Evolutionary conservation across 768 basidiomycete genomes (phyloP), one percentile per base, ranked within the genome.

Genomic region (Tricholomella constricta): DNA sequence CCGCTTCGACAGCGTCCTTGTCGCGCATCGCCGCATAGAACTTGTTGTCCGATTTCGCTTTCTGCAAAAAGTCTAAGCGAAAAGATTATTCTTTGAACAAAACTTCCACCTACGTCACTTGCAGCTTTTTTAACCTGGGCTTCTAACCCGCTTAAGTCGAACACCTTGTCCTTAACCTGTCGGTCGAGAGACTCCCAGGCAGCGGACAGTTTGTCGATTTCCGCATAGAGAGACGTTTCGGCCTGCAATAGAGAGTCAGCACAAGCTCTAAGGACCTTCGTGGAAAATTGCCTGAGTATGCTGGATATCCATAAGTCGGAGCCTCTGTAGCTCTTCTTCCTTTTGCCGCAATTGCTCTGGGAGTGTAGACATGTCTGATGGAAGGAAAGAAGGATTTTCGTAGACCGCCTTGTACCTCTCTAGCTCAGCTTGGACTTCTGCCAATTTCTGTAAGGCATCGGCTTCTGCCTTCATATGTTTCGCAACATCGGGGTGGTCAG

Each of bases 11-110:
- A 15, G 90, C 85, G 54, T 97, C 94, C 70, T 89, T 94, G 52
- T 88, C 86, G 26, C 94, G 85, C 86, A 96, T 91, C 2, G 87
- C 86, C 15, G 90, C 82, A 64, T 86, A 98, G 65, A 84, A 98
- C 68, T 95, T 98, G 75, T 94, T 96, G 54, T 98, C 95, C 14
- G 90, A 85, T 72, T 96, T 98, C 8, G 93, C 91, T 87, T 91
- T 92, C 93, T 98, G 70, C 31, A 47, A 31, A 37, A 52, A 36
- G 37, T 31, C 53, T 37, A 56, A 37, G 38, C 34, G 14, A 43
- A n/a, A 14, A 10, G 17, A 17, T 8, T 20, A 12, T 27, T 41
- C 14, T 0, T 23, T 7, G 15, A 38, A 48, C 3, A 19, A 38
- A n/a, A 6, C 34, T 17, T 42, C n/a, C 19, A 92, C 94, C 69